phyloP scores from a whole-genome alignment of 1,284 basidiomycete genomes.

The Earliella scabrosa region DNA sequence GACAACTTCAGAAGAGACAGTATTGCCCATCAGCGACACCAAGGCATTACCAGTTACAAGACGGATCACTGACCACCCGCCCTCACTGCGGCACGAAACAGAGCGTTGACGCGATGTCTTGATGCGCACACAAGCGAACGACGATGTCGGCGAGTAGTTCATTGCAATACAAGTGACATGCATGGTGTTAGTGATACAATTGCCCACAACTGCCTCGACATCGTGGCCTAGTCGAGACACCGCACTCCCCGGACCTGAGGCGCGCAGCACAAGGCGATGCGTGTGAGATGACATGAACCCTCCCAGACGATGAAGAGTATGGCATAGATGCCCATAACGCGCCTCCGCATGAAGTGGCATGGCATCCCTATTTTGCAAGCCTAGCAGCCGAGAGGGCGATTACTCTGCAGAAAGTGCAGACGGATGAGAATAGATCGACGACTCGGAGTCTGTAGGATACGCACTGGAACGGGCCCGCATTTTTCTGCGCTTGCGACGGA shows the following conservation, averaged over 20 bases:
- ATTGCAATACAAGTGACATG: slow-evolving; percentile 29
- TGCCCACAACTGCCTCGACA: slow-evolving; percentile 26
- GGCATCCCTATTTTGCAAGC: slow-evolving; percentile 33
- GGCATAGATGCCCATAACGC: slow-evolving; percentile 18
- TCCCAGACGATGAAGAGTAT: slow-evolving; percentile 21
- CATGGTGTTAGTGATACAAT: slow-evolving; percentile 24
- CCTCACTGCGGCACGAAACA: no score
- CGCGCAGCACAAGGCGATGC: slow-evolving; percentile 30
- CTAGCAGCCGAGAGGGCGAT: slow-evolving; percentile 34
- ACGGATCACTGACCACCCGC: no score
- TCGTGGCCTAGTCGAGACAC: slow-evolving; percentile 25
- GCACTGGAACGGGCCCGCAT: slow-evolving; percentile 89
- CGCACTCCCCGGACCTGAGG: slow-evolving; percentile 26
- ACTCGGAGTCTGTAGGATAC: slow-evolving; percentile 38
- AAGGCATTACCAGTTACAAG: no score
- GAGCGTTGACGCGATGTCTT: no score
- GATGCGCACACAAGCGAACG: slow-evolving; percentile 1
- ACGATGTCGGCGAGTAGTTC: slow-evolving; percentile 15
- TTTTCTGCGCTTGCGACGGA: slow-evolving; percentile 89
- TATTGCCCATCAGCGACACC: no score
- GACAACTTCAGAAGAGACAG: no score
- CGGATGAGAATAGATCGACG: background rate
- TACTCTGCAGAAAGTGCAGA: slow-evolving; percentile 35
- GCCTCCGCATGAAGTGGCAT: slow-evolving; percentile 26
- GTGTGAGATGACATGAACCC: slow-evolving; percentile 23